Conservation (phyloP, 805 yeast species). For the Spathaspora sp. region DNA sequence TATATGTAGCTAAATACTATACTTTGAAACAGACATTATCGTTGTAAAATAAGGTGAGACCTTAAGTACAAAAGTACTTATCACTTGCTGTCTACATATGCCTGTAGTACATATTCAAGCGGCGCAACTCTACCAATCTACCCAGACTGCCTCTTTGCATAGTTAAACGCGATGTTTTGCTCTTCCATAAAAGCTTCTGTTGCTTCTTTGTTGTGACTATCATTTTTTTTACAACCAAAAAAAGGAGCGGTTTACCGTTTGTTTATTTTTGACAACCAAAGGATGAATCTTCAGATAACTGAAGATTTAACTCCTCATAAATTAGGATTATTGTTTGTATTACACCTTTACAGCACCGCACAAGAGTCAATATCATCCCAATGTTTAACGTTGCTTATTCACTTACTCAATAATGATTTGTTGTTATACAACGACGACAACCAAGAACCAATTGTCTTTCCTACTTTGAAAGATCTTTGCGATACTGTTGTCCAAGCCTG, state of each 20-base stretch:
- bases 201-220: not conserved
- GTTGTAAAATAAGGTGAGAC: too few species aligned
- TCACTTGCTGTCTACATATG: too few species aligned
- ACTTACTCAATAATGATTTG: constrained; percentile 30
- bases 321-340: constrained; percentile 45
- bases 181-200: too few species aligned
- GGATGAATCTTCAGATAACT: constrained; percentile 20
- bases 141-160: too few species aligned
- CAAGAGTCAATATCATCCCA: constrained; percentile 34
- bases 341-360: constrained; percentile 18
- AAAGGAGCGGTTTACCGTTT: not conserved
- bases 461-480: constrained; percentile 28
- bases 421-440: constrained; percentile 12
- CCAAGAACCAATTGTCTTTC: constrained; percentile 22
- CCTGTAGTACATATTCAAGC: too few species aligned
- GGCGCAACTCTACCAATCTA: not conserved
- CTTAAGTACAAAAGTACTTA: too few species aligned
- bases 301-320: constrained; percentile 53
- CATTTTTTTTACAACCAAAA: not conserved
- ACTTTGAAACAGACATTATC: not conserved
- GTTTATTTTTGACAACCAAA: not conserved
- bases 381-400: constrained; percentile 39
- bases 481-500: constrained; percentile 12
- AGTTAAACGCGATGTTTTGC: not conserved
- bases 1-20: not conserved